A percentile compares a stretch with the other conserved stretches of the same genome.
phyloP scores from a whole-genome alignment of 179 eudicot genomes.

The Corrigiola litoralis region DNA sequence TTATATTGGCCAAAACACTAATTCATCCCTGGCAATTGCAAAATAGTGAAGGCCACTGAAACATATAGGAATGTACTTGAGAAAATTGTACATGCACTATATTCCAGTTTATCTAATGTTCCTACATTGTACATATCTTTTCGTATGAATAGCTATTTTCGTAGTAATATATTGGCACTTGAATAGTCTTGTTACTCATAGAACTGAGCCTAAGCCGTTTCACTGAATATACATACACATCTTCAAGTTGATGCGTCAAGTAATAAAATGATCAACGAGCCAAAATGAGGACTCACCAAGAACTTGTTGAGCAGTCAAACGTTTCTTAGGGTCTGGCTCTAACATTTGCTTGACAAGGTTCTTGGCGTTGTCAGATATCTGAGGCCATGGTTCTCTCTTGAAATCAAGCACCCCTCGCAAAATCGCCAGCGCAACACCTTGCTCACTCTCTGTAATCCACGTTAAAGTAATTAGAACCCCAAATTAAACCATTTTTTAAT shows the following conservation, averaged over 20 bases:
- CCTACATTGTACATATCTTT: too few relatives aligned
- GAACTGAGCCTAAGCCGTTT: too few relatives aligned
- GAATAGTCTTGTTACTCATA: too few relatives aligned
- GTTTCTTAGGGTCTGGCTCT: constrained; percentile 75
- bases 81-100: too few relatives aligned
- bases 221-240: background rate
- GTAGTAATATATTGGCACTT: too few relatives aligned
- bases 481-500: background rate
- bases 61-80: too few relatives aligned
- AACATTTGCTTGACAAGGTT: constrained; percentile 77
- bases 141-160: too few relatives aligned
- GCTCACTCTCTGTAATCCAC: constrained; percentile 71
- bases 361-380: constrained; percentile 82
- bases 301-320: constrained; percentile 87
- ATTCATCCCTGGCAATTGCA: too few relatives aligned
- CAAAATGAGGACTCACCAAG: constrained; percentile 51
- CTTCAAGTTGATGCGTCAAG: background rate
- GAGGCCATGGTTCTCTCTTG: constrained; percentile 98
- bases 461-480: background rate
- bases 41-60: too few relatives aligned
- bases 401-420: constrained; percentile 79
- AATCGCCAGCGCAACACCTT: constrained; percentile 91
- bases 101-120: too few relatives aligned
- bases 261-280: background rate
- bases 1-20: too few relatives aligned